Evolutionary conservation across 768 basidiomycete species (phyloP).

Genomic region (Tephrocybe sp.): DNA sequence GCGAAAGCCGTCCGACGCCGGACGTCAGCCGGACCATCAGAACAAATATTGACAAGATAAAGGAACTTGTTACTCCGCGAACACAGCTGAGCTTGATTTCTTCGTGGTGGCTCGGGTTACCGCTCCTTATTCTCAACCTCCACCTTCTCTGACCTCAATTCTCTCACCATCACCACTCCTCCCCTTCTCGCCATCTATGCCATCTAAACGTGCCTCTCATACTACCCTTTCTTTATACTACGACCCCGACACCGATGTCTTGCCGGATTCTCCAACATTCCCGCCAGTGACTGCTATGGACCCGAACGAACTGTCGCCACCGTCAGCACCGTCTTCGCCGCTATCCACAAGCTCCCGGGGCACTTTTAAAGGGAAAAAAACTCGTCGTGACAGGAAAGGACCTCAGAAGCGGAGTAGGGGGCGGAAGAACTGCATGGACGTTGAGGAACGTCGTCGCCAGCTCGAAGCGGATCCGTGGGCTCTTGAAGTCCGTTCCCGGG

Average conservation of each 20-base stretch:
- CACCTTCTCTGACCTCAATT: neutral
- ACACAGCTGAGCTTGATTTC: neutral
- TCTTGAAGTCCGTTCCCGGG: slow-evolving; percentile 1
- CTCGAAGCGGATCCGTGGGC: slow-evolving; percentile 13
- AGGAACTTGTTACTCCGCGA: slow-evolving; percentile 7
- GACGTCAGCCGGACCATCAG: too few species aligned
- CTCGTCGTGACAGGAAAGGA: neutral
- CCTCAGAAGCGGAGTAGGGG: too few species aligned
- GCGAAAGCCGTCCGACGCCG: too few species aligned
- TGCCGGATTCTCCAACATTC: too few species aligned
- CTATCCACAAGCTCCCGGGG: neutral
- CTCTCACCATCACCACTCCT: neutral
- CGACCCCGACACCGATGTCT: too few species aligned
- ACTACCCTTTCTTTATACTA: too few species aligned
- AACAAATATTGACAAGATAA: too few species aligned
- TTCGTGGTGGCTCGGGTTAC: slow-evolving; percentile 3
- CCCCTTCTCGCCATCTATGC: too few species aligned
- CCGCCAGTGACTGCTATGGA: too few species aligned
- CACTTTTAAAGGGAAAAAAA: neutral
- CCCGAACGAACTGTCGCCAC: too few species aligned
- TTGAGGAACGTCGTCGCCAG: slow-evolving; percentile 4
- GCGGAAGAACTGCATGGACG: slow-evolving; percentile 12
- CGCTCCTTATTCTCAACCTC: slow-evolving; percentile 1
- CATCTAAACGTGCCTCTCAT: too few species aligned
- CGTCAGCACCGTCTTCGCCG: too few species aligned